Evolutionary conservation across 768 basidiomycete species (phyloP).

Genomic region (Boletellus emodensis): DNA sequence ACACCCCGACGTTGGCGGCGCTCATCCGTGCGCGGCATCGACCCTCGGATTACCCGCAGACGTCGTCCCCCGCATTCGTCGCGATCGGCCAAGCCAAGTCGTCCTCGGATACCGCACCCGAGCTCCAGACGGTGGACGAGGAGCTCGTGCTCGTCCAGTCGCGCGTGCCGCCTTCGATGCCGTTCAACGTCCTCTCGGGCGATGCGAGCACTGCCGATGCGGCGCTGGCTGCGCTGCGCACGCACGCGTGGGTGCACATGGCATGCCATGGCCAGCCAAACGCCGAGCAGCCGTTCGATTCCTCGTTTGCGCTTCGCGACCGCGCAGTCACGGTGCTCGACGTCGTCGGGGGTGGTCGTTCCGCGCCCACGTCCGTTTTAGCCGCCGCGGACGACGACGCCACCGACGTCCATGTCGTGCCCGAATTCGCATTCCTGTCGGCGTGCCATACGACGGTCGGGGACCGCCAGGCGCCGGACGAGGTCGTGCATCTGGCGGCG

Average conservation of each 20-base stretch:
- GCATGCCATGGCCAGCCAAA: slow-evolving; percentile 31
- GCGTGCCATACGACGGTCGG: slow-evolving; percentile 32
- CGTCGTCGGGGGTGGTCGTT: slow-evolving; percentile 13
- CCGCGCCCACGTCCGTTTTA: background rate
- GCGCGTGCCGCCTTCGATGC: slow-evolving; percentile 12
- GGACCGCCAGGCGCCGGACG: slow-evolving; percentile 25
- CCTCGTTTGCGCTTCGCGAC: slow-evolving; percentile 25
- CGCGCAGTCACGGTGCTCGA: slow-evolving; percentile 19
- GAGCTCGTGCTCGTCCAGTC: slow-evolving; percentile 23
- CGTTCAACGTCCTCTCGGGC: slow-evolving; percentile 11
- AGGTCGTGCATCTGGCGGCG: slow-evolving; percentile 33
- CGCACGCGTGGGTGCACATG: slow-evolving; percentile 28
- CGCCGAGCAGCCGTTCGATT: slow-evolving; percentile 21
- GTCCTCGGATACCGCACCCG: background rate
- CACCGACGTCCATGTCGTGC: background rate
- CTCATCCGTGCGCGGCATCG: slow-evolving; percentile 22
- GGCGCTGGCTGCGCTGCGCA: slow-evolving; percentile 12
- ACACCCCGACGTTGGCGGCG: slow-evolving; percentile 31
- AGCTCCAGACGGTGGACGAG: slow-evolving; percentile 12
- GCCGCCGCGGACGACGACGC: background rate
- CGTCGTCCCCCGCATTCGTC: slow-evolving; percentile 6
- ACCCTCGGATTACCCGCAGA: background rate
- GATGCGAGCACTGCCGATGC: slow-evolving; percentile 11
- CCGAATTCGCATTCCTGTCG: slow-evolving; percentile 32
- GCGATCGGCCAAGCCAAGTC: slow-evolving; percentile 22